These are phyloP conservation scores for Beauveria caledonica DNA, from an alignment of 2,329 filamentous ascomycete species.

Conservation along the genomic window DNA sequence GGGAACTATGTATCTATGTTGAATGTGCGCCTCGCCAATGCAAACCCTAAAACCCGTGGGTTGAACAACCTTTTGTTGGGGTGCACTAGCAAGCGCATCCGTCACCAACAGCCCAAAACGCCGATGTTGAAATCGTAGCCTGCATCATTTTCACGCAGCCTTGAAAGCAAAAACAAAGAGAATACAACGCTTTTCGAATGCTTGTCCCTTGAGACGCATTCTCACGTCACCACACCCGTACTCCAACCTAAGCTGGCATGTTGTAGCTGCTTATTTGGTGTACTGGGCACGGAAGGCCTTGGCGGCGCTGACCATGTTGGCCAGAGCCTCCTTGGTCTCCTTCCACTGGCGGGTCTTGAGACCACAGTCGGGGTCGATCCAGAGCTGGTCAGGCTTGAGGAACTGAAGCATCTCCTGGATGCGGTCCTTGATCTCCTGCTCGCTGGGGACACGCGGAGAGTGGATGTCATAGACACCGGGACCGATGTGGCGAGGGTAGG, in stretches of 20 bases:
- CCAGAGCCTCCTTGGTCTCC: slow-evolving; percentile 93
- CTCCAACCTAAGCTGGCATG: background rate
- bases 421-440: slow-evolving; percentile 97
- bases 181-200: slow-evolving; percentile 11
- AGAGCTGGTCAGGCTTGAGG: slow-evolving; percentile 97
- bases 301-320: slow-evolving; percentile 97
- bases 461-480: slow-evolving; percentile 99
- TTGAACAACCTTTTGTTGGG: slow-evolving; percentile 21
- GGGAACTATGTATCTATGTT: slow-evolving; percentile 14
- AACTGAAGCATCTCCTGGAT: slow-evolving; percentile 97
- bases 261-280: slow-evolving; percentile 44
- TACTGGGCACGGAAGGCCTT: slow-evolving; percentile 94
- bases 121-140: slow-evolving; percentile 53
- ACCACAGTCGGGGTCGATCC: slow-evolving; percentile 99
- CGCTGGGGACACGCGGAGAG: slow-evolving; percentile 91
- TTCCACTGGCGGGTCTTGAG: slow-evolving; percentile 98
- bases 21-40: slow-evolving; percentile 13
- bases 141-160: slow-evolving; percentile 27
- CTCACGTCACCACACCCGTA: background rate
- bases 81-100: slow-evolving; percentile 26
- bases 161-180: slow-evolving; percentile 18
- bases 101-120: slow-evolving; percentile 35
- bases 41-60: slow-evolving; percentile 11
- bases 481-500: slow-evolving; percentile 95
- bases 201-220: slow-evolving; percentile 15